Conservation (phyloP, 176 grass and related monocot genomes). For the Bothriochloa decipiens region DNA sequence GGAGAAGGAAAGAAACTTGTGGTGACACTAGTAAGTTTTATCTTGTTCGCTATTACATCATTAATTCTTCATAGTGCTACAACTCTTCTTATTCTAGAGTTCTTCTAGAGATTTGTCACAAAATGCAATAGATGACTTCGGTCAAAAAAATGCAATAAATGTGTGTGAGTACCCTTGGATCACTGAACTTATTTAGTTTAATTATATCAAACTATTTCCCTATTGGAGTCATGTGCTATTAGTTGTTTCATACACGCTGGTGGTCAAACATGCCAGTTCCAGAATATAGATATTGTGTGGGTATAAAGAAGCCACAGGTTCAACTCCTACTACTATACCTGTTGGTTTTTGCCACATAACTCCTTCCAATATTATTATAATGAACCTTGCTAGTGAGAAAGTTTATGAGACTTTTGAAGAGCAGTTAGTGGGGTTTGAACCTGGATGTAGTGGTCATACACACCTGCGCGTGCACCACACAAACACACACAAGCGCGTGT, state of each 20-base stretch:
- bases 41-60: constrained; percentile 7
- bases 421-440: no score
- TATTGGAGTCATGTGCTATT: no score
- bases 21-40: constrained; percentile 75
- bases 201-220: neutral
- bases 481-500: no score
- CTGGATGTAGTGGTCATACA: no score
- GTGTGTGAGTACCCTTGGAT: neutral
- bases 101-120: neutral
- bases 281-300: neutral
- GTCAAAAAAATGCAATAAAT: neutral
- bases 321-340: no score
- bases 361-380: no score
- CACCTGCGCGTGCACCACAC: no score
- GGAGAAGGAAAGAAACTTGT: constrained; percentile 77
- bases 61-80: constrained; percentile 20
- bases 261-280: neutral
- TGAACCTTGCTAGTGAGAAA: no score
- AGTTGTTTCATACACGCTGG: neutral
- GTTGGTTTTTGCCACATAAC: no score
- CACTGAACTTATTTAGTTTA: neutral
- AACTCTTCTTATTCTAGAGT: neutral
- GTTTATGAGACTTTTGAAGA: no score
- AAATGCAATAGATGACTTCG: neutral
- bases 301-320: no score